Evolutionary conservation across 805 yeast species (phyloP).

Genomic region (Kurtzmaniella cleridarum): DNA sequence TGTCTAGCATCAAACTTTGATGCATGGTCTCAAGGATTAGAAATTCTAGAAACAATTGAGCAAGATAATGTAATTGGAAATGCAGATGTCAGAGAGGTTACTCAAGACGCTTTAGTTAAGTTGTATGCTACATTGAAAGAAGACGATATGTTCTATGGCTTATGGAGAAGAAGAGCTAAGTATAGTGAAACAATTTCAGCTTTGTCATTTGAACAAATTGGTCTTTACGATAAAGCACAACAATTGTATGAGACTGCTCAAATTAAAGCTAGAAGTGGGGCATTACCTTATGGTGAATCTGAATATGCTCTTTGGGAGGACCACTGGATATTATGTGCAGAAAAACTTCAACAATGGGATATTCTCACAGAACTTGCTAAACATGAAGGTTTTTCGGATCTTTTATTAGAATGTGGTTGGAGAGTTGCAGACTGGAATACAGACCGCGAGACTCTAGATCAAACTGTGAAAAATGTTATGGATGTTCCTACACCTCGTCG

Average conservation of each 20-base stretch:
- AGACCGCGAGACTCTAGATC: constrained; percentile 90
- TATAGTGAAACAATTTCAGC: constrained; percentile 92
- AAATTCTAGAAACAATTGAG: constrained; percentile 72
- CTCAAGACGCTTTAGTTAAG: constrained; percentile 86
- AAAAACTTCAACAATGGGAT: constrained; percentile 97
- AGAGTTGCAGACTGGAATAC: constrained; percentile 97
- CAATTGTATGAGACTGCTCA: constrained; percentile 95
- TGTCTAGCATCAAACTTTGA: constrained; percentile 82
- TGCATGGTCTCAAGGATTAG: constrained; percentile 87
- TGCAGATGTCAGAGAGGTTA: constrained; percentile 72
- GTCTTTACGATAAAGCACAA: constrained; percentile 91
- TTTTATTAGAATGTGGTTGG: constrained; percentile 98
- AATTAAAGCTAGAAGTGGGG: constrained; percentile 92
- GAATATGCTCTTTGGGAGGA: constrained; percentile 98
- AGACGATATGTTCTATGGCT: constrained; percentile 94
- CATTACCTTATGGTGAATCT: constrained; percentile 88
- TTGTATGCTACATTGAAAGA: constrained; percentile 84
- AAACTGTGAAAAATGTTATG: constrained; percentile 92
- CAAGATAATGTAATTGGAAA: constrained; percentile 56
- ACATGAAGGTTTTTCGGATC: constrained; percentile 95
- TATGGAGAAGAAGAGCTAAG: constrained; percentile 96
- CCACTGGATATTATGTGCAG: constrained; percentile 96
- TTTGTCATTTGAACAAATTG: constrained; percentile 88
- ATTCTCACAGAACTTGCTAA: constrained; percentile 92
- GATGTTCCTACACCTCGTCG: constrained; percentile 98